These are phyloP conservation scores for Acanthamoeba royreba DNA, from an alignment of 208 protist species.

Conservation along the genomic window DNA sequence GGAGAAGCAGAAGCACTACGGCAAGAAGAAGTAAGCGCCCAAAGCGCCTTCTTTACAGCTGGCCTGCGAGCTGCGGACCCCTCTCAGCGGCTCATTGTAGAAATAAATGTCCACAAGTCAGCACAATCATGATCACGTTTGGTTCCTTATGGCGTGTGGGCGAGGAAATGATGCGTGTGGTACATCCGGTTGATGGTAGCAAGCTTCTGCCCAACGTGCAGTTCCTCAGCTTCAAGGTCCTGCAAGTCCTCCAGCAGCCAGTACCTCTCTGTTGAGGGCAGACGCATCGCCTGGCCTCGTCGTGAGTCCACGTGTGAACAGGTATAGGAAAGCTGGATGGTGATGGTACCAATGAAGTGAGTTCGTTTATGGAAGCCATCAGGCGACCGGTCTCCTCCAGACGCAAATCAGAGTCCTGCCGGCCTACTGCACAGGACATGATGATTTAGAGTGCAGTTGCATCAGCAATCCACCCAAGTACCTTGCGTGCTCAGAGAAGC, in stretches of 20 bases:
- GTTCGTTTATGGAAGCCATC: background rate
- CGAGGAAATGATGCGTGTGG: background rate
- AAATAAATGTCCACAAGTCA: too few species aligned
- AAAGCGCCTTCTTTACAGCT: too few species aligned
- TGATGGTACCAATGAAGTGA: background rate
- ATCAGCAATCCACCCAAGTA: too few species aligned
- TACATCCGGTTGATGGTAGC: slow-evolving; percentile 21
- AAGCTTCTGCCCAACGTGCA: background rate
- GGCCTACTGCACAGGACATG: too few species aligned
- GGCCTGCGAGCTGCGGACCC: too few species aligned
- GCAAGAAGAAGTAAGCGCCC: slow-evolving; percentile 54
- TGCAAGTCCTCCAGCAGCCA: background rate
- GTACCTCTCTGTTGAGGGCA: background rate
- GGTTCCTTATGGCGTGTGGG: too few species aligned
- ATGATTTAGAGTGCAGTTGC: too few species aligned
- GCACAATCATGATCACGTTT: too few species aligned
- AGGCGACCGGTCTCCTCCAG: background rate
- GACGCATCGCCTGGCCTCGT: background rate
- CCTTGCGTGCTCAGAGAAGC: background rate
- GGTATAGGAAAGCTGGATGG: background rate
- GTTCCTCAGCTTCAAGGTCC: background rate
- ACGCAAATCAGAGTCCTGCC: background rate
- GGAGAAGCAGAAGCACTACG: slow-evolving; percentile 68
- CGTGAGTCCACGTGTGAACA: background rate
- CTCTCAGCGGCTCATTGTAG: too few species aligned